Evolutionary conservation across 1,284 basidiomycete genomes (phyloP), one percentile per base, ranked within the genome.

Genomic region (Lentinula novae-zelandiae): DNA sequence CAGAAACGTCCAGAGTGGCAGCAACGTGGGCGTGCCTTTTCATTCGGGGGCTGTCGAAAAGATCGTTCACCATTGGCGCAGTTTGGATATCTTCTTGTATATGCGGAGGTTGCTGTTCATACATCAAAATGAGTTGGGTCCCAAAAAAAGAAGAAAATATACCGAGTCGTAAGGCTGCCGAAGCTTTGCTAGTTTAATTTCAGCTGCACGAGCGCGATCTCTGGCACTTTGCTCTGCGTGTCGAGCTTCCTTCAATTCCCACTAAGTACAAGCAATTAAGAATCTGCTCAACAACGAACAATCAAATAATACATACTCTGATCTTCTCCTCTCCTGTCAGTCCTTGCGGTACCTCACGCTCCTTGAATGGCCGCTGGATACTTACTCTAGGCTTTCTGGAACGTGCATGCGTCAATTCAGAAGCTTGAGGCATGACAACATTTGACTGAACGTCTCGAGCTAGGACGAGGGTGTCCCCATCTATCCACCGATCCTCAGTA

Each of bases 231-330:
- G 50, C 33, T 12, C 50, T 8, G 50, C 50, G 10, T 33, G 50
- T 5, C 33, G 50, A 33, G 50, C 15, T 15, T 33, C 50, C 33
- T 36, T n/a, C 12, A 52, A 5, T 17, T 52, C 50, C 15, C 50
- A 36, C 50, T 52, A 34, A 49, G 22, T n/a, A 48, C 12, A 48
- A 8, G 27, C 27, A 48, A 20, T 48, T 48, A 4, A 48, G 44
- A 27, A 48, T 7, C 15, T 40, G 2, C 39, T 15, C 10, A 17
- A n/a, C 2, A 17, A 48, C 44, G 9, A 31, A 31, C 17, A 12
- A 22, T 0, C n/a, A 49, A 49, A 7, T 6, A 2, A 49, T 22
- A 49, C 8, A 38, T 9, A 38, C 36, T 38, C 15, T 75, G 57
- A n/a, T 76, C 27, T 27, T 27, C 3, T 27, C 27, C 27, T 27